A percentile compares a stretch with the other conserved stretches of the same genome.
Evolutionary conservation across 306 rosid species (phyloP).

Genomic region (Pterocarpus macrocarpus): DNA sequence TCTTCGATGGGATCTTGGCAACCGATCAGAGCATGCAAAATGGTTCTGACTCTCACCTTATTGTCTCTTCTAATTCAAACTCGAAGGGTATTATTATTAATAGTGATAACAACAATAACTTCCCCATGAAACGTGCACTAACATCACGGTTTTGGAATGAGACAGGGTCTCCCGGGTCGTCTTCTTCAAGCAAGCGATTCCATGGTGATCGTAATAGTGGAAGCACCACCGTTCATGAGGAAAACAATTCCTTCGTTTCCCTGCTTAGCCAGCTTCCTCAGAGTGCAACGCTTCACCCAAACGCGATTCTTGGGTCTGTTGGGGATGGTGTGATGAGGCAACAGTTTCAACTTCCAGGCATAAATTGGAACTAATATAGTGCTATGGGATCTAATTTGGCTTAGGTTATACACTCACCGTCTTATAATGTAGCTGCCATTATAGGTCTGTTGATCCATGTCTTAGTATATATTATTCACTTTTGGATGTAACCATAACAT

Average conservation of each 20-base stretch:
- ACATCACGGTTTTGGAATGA: conserved; percentile 67
- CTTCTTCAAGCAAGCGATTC: conserved; percentile 65
- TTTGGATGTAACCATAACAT: conserved; percentile 8
- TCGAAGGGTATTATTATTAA: conserved; percentile 32
- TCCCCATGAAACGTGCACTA: conserved; percentile 55
- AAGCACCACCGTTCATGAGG: conserved; percentile 42
- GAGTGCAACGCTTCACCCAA: conserved; percentile 54
- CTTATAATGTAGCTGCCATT: neutral
- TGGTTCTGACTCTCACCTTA: conserved; percentile 35
- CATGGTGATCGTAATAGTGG: conserved; percentile 73
- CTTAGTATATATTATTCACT: conserved; percentile 31
- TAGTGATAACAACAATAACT: neutral
- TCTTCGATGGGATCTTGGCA: conserved; percentile 62
- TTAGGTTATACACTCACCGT: neutral
- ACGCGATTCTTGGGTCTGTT: conserved; percentile 61
- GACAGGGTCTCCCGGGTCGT: conserved; percentile 57
- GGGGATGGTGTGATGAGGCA: conserved; percentile 64
- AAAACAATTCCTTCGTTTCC: conserved; percentile 70
- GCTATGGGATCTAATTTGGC: neutral
- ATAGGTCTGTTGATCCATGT: conserved; percentile 25
- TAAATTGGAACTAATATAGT: conserved; percentile 65
- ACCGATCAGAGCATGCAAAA: conserved; percentile 46
- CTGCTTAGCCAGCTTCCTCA: conserved; percentile 78
- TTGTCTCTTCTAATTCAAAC: conserved; percentile 34
- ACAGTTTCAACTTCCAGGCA: conserved; percentile 75